Evolutionary conservation across 2,329 filamentous ascomycete species (phyloP), one percentile per base, ranked within the genome.

Genomic region (Fusarium brevicatenulatum): DNA sequence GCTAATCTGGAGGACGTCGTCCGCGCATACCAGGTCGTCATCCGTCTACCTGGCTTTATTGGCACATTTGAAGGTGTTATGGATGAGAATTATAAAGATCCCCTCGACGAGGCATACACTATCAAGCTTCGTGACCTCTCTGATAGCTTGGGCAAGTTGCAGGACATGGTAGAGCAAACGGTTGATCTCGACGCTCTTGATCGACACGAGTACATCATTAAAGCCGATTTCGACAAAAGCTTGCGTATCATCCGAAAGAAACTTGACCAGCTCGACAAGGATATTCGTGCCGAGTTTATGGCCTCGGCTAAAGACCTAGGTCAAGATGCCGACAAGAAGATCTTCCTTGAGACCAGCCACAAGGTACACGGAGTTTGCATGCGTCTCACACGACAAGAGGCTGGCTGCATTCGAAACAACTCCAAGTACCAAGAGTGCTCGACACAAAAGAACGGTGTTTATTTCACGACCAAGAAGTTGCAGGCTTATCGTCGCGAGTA

Each of bases 121-220:
- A 88, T 89, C 32, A 97, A 97, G 80, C 85, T 99, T 43, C 90
- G 89, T 54, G 90, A 93, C 68, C 89, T 94, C 68, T 93, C 91
- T 10, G 91, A 94, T 78, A 93, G 91, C 78, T 87, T 99, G 56
- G 91, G 89, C 32, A 97, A 95, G 80, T 86, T 99, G 16, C 93
- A 95, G 78, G 96, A 99, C 80, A 98, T 99, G 94, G 96, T 99
- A 1, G 96, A 99, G 84, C 97, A 96, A 4, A 99, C 97, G 0
- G 95, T 99, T 19, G 96, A 99, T 78, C 89, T 99, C 1, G 94
- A 97, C 65, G 96, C 96, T 6, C 89, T 99, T 16, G 95, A 99
- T 78, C 95, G 96, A 74, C 96, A 99, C 79, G 96, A 99, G 80
- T 99, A 97, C 83, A 95, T 98, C 77, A 99, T 99, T 88, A 99